phyloP scores from a whole-genome alignment of 2,329 filamentous ascomycete species.

The Elsinoe fawcettii region DNA sequence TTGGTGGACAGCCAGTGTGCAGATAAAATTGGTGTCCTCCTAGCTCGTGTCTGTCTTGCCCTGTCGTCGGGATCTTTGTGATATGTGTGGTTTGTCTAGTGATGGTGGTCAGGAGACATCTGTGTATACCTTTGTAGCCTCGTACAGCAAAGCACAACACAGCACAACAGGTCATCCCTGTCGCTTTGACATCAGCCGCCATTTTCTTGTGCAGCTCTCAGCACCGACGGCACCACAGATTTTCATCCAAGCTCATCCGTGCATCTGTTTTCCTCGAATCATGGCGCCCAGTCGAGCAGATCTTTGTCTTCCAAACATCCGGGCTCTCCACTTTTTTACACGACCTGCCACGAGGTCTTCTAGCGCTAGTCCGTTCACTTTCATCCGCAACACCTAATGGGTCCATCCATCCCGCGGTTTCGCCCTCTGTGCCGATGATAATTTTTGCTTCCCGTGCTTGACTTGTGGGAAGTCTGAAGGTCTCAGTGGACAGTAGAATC shows the following conservation, averaged over 20 bases:
- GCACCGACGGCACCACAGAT: background rate
- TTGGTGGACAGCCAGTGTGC: background rate
- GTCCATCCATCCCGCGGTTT: background rate
- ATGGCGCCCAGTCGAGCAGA: background rate
- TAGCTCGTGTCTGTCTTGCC: background rate
- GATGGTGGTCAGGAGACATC: background rate
- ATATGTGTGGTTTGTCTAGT: background rate
- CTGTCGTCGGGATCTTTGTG: background rate
- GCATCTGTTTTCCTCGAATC: background rate
- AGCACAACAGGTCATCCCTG: background rate
- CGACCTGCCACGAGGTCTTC: constrained; percentile 14
- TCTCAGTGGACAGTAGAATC: background rate
- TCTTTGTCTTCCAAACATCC: constrained; percentile 12
- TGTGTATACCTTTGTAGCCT: background rate
- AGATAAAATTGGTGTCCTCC: background rate
- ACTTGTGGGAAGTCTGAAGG: background rate
- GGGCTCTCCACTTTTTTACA: constrained; percentile 11
- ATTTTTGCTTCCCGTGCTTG: background rate
- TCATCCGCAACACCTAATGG: background rate
- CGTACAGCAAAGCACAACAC: background rate
- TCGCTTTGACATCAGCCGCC: background rate
- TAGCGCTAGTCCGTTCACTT: constrained; percentile 10
- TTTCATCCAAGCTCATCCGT: background rate
- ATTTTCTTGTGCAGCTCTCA: background rate
- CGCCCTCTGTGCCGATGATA: constrained; percentile 7